Evolutionary conservation across 2,329 filamentous ascomycete genomes (phyloP).

Genomic region (Xylaria sp.): DNA sequence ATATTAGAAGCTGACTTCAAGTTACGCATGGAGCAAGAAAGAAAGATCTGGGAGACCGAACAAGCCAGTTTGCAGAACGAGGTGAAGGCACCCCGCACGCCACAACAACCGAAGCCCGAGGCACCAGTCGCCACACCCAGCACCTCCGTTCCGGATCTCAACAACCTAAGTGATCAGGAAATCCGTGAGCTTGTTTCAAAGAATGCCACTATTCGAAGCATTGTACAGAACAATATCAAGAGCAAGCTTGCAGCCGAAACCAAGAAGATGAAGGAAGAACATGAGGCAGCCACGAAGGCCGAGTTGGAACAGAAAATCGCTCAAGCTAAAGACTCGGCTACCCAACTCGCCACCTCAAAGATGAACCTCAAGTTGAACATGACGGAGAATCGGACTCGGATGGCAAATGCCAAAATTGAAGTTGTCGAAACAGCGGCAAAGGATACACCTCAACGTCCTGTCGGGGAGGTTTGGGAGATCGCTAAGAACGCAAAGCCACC

Average conservation of each 20-base stretch:
- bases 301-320: conserved; percentile 60
- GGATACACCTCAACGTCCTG: conserved; percentile 84
- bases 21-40: conserved; percentile 40
- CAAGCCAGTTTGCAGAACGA: conserved; percentile 28
- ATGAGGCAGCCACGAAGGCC: conserved; percentile 51
- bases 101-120: conserved; percentile 47
- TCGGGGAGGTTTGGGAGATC: conserved; percentile 84
- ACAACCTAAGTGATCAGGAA: conserved; percentile 58
- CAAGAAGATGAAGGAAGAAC: conserved; percentile 63
- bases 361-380: conserved; percentile 77
- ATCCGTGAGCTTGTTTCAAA: conserved; percentile 62
- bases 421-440: conserved; percentile 81
- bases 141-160: conserved; percentile 48
- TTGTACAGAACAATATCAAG: conserved; percentile 67
- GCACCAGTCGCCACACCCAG: conserved; percentile 44
- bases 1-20: conserved; percentile 62
- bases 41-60: conserved; percentile 40
- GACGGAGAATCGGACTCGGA: conserved; percentile 71
- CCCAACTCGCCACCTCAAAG: conserved; percentile 77
- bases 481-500: conserved; percentile 70
- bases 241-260: conserved; percentile 72
- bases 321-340: conserved; percentile 65
- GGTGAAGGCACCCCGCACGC: conserved; percentile 44
- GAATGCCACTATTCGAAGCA: conserved; percentile 63
- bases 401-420: conserved; percentile 72